Conservation (phyloP, 1,284 basidiomycete genomes). For the Pholiota adiposa region DNA sequence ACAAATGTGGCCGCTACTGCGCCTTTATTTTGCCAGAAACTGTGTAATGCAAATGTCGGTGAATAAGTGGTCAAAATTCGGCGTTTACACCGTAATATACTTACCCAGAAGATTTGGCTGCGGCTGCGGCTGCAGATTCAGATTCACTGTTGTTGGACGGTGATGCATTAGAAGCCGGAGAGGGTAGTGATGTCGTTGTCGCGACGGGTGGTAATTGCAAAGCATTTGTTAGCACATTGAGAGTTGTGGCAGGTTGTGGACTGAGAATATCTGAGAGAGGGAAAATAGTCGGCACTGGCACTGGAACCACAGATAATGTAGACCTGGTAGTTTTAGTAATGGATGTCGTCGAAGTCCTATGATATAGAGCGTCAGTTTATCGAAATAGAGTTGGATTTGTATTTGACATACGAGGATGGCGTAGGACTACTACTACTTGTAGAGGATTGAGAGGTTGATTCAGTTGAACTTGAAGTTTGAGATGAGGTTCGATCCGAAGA, state of each 20-base stretch:
- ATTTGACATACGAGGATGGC: slow-evolving; percentile 15
- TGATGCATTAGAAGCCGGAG: background rate
- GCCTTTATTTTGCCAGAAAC: slow-evolving; percentile 51
- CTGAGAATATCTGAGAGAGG: background rate
- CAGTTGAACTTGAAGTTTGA: slow-evolving; percentile 12
- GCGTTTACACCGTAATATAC: slow-evolving; percentile 9
- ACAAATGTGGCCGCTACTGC: slow-evolving; percentile 54
- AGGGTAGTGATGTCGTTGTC: background rate
- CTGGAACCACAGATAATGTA: background rate
- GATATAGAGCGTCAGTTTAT: background rate
- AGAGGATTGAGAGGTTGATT: slow-evolving; percentile 3
- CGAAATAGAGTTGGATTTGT: background rate
- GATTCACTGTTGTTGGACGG: background rate
- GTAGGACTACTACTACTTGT: slow-evolving; percentile 2
- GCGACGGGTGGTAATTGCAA: slow-evolving; percentile 2
- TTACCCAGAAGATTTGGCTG: slow-evolving; percentile 20
- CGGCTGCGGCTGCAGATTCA: slow-evolving; percentile 13
- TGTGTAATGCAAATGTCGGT: slow-evolving; percentile 21
- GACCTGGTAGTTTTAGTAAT: background rate
- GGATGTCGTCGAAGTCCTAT: slow-evolving; percentile 2
- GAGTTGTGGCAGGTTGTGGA: slow-evolving; percentile 16
- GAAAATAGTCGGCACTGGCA: background rate
- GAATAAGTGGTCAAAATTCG: slow-evolving; percentile 6
- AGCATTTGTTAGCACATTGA: slow-evolving; percentile 11
- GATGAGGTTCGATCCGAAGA: slow-evolving; percentile 3